These are phyloP conservation scores for Fusarium sp. DNA, from an alignment of 2,329 filamentous ascomycete genomes.

Conservation along the genomic window DNA sequence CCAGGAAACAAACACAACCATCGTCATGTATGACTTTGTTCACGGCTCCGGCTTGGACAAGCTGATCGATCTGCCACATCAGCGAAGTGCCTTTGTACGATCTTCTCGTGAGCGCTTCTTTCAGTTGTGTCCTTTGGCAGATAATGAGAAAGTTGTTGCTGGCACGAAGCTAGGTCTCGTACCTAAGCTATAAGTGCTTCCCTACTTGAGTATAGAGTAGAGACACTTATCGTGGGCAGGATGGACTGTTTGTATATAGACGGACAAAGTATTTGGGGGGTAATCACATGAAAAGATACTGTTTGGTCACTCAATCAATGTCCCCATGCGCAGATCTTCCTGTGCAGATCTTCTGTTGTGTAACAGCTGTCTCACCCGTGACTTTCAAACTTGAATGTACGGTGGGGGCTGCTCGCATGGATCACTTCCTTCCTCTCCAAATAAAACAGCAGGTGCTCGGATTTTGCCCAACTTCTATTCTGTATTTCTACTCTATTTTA, in stretches of 20 bases:
- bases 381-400: background rate
- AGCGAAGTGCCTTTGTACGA: constrained; percentile 75
- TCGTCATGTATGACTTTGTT: constrained; percentile 80
- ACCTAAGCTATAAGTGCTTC: constrained; percentile 62
- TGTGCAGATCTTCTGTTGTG: too few relatives aligned
- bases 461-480: background rate
- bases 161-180: constrained; percentile 66
- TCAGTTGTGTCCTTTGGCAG: constrained; percentile 71
- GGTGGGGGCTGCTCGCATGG: background rate
- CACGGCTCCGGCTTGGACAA: constrained; percentile 80
- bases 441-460: background rate
- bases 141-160: constrained; percentile 68
- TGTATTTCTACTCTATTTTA: background rate
- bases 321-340: too few relatives aligned
- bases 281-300: background rate
- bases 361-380: background rate
- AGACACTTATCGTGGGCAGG: background rate
- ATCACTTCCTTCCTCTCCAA: background rate
- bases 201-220: too few relatives aligned
- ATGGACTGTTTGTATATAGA: background rate
- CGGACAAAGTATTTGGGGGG: background rate
- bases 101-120: constrained; percentile 78
- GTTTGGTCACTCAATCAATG: too few relatives aligned
- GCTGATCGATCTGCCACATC: constrained; percentile 78
- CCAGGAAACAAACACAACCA: constrained; percentile 76